Evolutionary conservation across 2,329 filamentous ascomycete species (phyloP).

Genomic region (Tricladium varicosporioides): DNA sequence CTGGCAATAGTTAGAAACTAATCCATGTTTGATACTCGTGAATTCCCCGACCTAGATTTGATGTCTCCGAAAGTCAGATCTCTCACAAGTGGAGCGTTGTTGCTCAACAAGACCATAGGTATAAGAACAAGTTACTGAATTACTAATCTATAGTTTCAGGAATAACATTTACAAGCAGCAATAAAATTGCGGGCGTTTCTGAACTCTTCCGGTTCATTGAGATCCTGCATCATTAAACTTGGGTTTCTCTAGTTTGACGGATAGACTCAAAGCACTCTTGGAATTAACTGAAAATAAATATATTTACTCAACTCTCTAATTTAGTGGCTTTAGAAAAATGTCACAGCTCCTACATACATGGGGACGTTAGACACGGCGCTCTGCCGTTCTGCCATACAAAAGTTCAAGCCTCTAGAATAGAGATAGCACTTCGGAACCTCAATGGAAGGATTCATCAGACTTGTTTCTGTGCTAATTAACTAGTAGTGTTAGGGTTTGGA

Average conservation of each 20-base stretch:
- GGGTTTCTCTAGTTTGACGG: constrained; percentile 43
- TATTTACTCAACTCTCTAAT: too few relatives aligned
- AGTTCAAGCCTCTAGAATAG: too few relatives aligned
- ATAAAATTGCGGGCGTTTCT: constrained; percentile 62
- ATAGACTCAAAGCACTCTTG: constrained; percentile 45
- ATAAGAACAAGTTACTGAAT: not conserved
- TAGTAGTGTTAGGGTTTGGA: too few relatives aligned
- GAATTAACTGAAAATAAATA: too few relatives aligned
- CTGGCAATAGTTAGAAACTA: constrained; percentile 37
- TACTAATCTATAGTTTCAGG: not conserved
- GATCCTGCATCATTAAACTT: constrained; percentile 42
- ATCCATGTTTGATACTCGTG: constrained; percentile 8
- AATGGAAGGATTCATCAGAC: too few relatives aligned
- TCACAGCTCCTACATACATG: not conserved
- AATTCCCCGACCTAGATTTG: constrained; percentile 46
- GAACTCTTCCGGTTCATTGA: constrained; percentile 50
- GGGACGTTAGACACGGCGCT: too few relatives aligned
- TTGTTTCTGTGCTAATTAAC: too few relatives aligned
- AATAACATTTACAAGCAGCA: constrained; percentile 48
- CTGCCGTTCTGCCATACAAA: too few relatives aligned
- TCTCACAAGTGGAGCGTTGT: constrained; percentile 56
- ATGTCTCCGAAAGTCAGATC: constrained; percentile 55
- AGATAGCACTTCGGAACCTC: too few relatives aligned
- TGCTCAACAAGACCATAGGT: constrained; percentile 64
- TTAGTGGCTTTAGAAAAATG: constrained; percentile 4